Conservation (phyloP, 345 rosid species). For the Sisymbrium irio region DNA sequence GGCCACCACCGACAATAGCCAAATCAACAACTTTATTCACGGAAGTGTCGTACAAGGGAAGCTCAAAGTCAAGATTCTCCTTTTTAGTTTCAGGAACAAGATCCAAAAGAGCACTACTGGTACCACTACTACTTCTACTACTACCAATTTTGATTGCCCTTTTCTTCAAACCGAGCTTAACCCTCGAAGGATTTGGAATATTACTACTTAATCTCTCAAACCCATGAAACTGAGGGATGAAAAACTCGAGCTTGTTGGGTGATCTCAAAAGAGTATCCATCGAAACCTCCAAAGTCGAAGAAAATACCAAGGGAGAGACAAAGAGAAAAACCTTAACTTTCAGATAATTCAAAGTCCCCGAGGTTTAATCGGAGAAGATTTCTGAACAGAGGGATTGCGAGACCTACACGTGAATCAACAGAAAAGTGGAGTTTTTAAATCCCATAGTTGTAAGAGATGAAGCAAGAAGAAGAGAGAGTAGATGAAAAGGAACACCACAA, state of each 20-base stretch:
- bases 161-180: conserved; percentile 52
- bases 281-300: conserved; percentile 8
- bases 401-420: not conserved
- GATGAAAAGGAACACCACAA: conserved; percentile 7
- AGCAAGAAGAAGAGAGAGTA: not conserved
- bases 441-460: not conserved
- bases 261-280: conserved; percentile 85
- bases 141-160: conserved; percentile 28
- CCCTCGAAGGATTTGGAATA: conserved; percentile 40
- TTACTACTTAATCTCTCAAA: conserved; percentile 42
- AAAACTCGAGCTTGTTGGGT: conserved; percentile 64
- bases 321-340: not conserved
- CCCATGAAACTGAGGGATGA: conserved; percentile 54
- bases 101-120: conserved; percentile 65
- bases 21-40: conserved; percentile 65
- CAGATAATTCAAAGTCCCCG: not conserved
- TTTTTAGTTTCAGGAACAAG: conserved; percentile 87
- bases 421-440: not conserved
- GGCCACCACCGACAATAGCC: conserved; percentile 97
- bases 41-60: conserved; percentile 70
- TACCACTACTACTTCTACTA: not conserved
- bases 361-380: not conserved
- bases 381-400: conserved; percentile 1
- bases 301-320: not conserved
- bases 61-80: conserved; percentile 84